phyloP scores from a whole-genome alignment of 805 yeast genomes.

The Sungouiella thailandica region DNA sequence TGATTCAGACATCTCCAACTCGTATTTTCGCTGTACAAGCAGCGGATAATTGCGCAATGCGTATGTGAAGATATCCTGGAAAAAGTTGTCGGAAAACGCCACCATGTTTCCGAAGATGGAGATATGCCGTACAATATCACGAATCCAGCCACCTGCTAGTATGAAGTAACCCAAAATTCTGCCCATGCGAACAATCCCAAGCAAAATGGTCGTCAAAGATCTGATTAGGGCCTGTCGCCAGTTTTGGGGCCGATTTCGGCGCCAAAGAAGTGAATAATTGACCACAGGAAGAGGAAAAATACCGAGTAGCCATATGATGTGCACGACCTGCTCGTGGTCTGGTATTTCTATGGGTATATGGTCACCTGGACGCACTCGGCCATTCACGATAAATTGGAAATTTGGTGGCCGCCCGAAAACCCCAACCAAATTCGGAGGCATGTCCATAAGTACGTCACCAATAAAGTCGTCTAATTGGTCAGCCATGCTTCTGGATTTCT shows the following conservation, averaged over 20 bases:
- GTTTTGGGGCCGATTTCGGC: slow-evolving; percentile 5
- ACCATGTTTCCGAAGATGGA: slow-evolving; percentile 23
- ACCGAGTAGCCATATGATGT: slow-evolving; percentile 6
- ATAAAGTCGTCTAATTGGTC: too few relatives aligned
- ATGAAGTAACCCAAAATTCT: slow-evolving; percentile 5
- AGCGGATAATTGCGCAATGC: slow-evolving; percentile 15
- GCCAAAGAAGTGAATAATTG: slow-evolving; percentile 11
- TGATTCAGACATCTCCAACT: not conserved
- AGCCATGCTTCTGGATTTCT: too few relatives aligned
- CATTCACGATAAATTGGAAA: not conserved
- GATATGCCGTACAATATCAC: slow-evolving; percentile 15
- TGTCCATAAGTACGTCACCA: too few relatives aligned
- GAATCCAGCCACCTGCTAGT: slow-evolving; percentile 13
- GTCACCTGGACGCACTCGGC: too few relatives aligned
- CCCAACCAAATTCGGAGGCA: slow-evolving; percentile 1
- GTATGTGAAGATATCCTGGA: slow-evolving; percentile 26
- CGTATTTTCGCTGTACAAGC: slow-evolving; percentile 9
- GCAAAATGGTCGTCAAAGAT: not conserved
- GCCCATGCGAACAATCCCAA: slow-evolving; percentile 9
- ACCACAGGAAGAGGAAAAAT: slow-evolving; percentile 11
- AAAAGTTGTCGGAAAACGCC: slow-evolving; percentile 25
- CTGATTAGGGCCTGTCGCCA: slow-evolving; percentile 1
- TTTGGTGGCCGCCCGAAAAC: not conserved
- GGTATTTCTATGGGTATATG: too few relatives aligned
- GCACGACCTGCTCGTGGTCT: slow-evolving; percentile 1